phyloP scores from a whole-genome alignment of 345 rosid genomes.

The Brassica carinata region DNA sequence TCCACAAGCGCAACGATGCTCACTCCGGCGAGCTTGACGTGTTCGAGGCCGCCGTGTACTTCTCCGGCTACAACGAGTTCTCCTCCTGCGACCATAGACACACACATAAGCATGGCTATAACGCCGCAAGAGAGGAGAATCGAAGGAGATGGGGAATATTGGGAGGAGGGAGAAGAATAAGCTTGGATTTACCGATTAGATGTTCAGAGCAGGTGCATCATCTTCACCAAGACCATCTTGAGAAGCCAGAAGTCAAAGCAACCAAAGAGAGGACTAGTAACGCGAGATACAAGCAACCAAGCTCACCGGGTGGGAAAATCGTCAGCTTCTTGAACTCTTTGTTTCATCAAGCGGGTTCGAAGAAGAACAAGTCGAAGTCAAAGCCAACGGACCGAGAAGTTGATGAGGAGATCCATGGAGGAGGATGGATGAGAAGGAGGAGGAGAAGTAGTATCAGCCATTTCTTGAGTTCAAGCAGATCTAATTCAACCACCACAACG shows the following conservation, averaged over 20 bases:
- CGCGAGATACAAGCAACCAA: conserved; percentile 71
- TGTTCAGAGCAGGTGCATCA: conserved; percentile 44
- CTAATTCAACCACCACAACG: conserved; percentile 37
- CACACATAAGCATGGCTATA: conserved; percentile 43
- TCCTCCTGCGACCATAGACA: conserved; percentile 33
- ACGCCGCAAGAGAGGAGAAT: conserved; percentile 45
- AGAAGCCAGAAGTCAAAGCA: conserved; percentile 41
- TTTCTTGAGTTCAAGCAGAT: conserved; percentile 64
- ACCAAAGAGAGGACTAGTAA: conserved; percentile 50
- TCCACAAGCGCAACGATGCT: conserved; percentile 45
- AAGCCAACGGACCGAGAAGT: conserved; percentile 36
- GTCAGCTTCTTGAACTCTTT: conserved; percentile 89
- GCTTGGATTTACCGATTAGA: conserved; percentile 63
- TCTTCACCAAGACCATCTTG: conserved; percentile 24
- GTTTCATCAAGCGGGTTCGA: conserved; percentile 69
- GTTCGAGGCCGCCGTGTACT: conserved; percentile 85
- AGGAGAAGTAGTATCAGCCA: conserved; percentile 90
- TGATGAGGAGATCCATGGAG: conserved; percentile 50
- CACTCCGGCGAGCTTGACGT: conserved; percentile 86
- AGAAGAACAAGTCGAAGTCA: conserved; percentile 66
- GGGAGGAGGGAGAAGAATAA: conserved; percentile 54
- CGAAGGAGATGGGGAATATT: conserved; percentile 50
- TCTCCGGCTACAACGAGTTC: conserved; percentile 52
- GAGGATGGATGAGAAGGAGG: conserved; percentile 56
- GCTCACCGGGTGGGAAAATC: conserved; percentile 86